A percentile compares a stretch with the other conserved stretches of the same genome.
Evolutionary conservation across 441 rosid species (phyloP).

Genomic region (Isatis lusitanica): DNA sequence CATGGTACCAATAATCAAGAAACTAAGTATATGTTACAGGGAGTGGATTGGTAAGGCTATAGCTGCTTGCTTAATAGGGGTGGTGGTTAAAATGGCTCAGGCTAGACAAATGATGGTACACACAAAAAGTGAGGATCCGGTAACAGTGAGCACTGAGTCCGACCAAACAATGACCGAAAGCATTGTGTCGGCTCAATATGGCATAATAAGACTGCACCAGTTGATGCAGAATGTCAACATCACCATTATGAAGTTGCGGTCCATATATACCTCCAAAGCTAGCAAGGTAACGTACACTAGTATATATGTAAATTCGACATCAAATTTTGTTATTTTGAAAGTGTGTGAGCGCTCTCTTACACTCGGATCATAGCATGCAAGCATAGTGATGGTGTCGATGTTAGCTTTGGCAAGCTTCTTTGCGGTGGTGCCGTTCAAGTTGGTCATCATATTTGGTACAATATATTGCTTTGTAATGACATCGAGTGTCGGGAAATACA

Average conservation of each 20-base stretch:
- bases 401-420: constrained; percentile 48
- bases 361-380: constrained; percentile 63
- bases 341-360: background rate
- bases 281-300: constrained; percentile 63
- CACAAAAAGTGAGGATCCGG: constrained; percentile 41
- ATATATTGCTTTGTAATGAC: constrained; percentile 44
- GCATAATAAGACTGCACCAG: constrained; percentile 55
- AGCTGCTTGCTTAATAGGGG: constrained; percentile 53
- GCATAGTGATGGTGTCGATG: constrained; percentile 50
- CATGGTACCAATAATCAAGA: no score
- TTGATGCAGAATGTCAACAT: constrained; percentile 59
- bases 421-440: constrained; percentile 61
- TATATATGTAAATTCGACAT: background rate
- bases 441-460: constrained; percentile 42
- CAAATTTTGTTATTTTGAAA: background rate
- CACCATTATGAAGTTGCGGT: constrained; percentile 67
- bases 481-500: constrained; percentile 50
- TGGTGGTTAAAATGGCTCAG: constrained; percentile 53
- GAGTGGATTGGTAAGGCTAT: constrained; percentile 83
- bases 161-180: constrained; percentile 67
- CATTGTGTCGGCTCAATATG: constrained; percentile 78
- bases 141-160: constrained; percentile 61
- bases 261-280: constrained; percentile 59
- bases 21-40: no score
- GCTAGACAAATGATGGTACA: constrained; percentile 44